Evolutionary conservation across 495 filamentous ascomycete species (phyloP).

Genomic region (Saxophila tyrrhenica): DNA sequence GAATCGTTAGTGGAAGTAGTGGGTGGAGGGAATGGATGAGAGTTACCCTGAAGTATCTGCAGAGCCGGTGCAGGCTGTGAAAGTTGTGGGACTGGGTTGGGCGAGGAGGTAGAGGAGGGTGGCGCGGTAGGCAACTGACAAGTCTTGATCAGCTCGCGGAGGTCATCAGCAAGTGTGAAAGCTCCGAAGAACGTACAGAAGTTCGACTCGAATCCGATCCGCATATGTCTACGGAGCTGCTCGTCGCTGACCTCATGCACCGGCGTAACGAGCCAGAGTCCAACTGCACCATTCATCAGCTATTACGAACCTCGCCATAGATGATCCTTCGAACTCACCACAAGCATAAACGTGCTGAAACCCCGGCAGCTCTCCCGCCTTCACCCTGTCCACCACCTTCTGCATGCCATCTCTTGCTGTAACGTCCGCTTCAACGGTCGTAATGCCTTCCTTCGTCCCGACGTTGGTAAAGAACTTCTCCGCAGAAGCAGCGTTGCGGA

Average conservation of each 20-base stretch:
- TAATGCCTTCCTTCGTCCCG: slow-evolving; percentile 28
- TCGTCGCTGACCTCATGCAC: slow-evolving; percentile 23
- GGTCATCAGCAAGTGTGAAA: not conserved
- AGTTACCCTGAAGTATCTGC: slow-evolving; percentile 30
- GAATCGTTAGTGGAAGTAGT: no score
- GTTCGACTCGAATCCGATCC: slow-evolving; percentile 30
- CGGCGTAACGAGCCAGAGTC: slow-evolving; percentile 25
- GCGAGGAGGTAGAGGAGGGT: slow-evolving; percentile 32
- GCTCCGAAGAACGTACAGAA: slow-evolving; percentile 25
- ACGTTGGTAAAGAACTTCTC: slow-evolving; percentile 31
- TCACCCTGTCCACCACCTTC: slow-evolving; percentile 31
- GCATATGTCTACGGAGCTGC: slow-evolving; percentile 26
- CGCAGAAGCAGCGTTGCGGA: slow-evolving; percentile 32
- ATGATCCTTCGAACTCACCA: slow-evolving; percentile 17
- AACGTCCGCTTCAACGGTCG: slow-evolving; percentile 29
- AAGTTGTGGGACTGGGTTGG: slow-evolving; percentile 28
- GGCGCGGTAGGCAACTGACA: slow-evolving; percentile 33
- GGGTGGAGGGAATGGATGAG: no score
- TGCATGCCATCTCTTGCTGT: slow-evolving; percentile 26
- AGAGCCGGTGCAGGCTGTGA: slow-evolving; percentile 33
- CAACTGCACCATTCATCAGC: slow-evolving; percentile 18
- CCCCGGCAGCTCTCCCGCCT: slow-evolving; percentile 29
- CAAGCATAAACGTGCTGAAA: slow-evolving; percentile 35
- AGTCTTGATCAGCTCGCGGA: slow-evolving; percentile 1
- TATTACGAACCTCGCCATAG: not conserved